Percentiles rank a stretch among this genome's conserved stretches.
phyloP scores from a whole-genome alignment of 148 eudicot species.

The Cornus suecica region DNA sequence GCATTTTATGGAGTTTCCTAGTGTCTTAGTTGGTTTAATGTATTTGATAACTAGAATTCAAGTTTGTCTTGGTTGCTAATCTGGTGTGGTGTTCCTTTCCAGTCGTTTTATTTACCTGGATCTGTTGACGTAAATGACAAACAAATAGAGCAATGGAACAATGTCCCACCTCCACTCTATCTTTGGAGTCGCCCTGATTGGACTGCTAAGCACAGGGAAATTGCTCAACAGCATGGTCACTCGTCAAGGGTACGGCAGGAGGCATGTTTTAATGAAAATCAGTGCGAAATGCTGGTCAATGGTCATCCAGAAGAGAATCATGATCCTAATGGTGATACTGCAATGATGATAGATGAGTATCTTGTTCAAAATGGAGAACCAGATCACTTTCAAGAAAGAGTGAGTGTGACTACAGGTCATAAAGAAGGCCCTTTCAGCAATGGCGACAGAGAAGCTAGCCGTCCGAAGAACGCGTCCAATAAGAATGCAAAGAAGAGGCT shows the following conservation, averaged over 20 bases:
- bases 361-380: conserved; percentile 17
- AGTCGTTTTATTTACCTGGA: conserved; percentile 97
- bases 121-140: conserved; percentile 69
- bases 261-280: conserved; percentile 19
- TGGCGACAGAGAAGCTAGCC: conserved; percentile 13
- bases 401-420: conserved; percentile 15
- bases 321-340: conserved; percentile 9
- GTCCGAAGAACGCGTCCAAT: conserved; percentile 5
- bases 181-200: conserved; percentile 86
- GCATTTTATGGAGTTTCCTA: neutral
- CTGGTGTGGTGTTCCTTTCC: conserved; percentile 17
- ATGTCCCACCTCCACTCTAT: conserved; percentile 58
- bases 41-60: neutral
- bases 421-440: conserved; percentile 21
- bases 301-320: conserved; percentile 14
- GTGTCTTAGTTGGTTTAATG: neutral
- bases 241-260: conserved; percentile 18
- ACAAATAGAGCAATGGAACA: conserved; percentile 88
- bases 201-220: conserved; percentile 57
- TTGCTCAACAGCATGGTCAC: conserved; percentile 66
- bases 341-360: conserved; percentile 14
- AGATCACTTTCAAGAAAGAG: conserved; percentile 19
- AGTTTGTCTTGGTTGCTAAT: neutral
- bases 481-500: conserved; percentile 23
- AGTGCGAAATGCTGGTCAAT: conserved; percentile 5